Base-by-base conservation (phyloP, 495 filamentous ascomycete species). In the Podospora didyma region DNA sequence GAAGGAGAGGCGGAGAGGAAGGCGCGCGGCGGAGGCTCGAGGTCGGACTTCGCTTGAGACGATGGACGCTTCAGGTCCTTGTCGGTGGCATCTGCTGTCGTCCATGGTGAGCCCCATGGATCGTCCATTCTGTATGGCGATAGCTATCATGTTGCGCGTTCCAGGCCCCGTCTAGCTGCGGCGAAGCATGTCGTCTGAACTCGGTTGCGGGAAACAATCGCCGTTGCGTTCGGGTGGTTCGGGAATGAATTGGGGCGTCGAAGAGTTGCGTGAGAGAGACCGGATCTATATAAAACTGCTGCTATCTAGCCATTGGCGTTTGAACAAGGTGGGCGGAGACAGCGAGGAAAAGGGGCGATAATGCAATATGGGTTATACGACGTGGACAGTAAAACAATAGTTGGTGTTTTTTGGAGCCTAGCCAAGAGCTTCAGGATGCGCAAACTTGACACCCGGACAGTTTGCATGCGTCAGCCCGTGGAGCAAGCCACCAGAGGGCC, bases 71-170 rank as follows among this genome's bases (percentile, higher is more conserved):
- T 67, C 22, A 50, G 54, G 46, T 71, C 63, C 62, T 69, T 58
- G 63, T 67, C 61, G 26, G 56, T 28, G 31, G 75, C 70, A 31
- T 31, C 26, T 60, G 71, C 56, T 46, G 69, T 61, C 50, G 73
- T 69, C 76, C 76, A 79, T 66, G 76, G 76, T 60, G 75, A 77
- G 67, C 77, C 75, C 79, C 79, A 82, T 62, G 79, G 78, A 78
- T 81, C 78, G 70, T 82, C 79, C 79, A 82, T 82, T 53, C 58
- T 73, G 68, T 56, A 24, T 46, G 41, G 50, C 49, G 55, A 50
- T 54, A 58, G 58, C 56, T 62, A 34, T 70, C 67, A 70, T 70
- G 61, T 55, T 66, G 63, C 48, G 59, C 58, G 49, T 20, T 34
- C 14, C 7, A 28, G 16, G 24, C 35, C 41, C 24, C 35, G 42